Conservation (phyloP, 2,329 filamentous ascomycete species). For the Alternaria ethzedia region DNA sequence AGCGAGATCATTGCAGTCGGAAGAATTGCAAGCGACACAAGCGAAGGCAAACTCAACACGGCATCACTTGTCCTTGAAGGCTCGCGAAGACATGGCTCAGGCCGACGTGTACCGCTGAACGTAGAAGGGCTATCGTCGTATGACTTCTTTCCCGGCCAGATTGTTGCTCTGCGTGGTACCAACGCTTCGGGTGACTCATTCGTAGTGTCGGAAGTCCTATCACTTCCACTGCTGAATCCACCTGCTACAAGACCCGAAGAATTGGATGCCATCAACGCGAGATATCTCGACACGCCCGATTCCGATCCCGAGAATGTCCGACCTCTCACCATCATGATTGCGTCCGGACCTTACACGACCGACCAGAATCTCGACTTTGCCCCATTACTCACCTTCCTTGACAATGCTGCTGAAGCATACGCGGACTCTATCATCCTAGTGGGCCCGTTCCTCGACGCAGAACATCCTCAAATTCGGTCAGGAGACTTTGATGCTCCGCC, state of each 20-base stretch:
- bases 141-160: slow-evolving; percentile 93
- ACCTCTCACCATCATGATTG: slow-evolving; percentile 78
- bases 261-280: slow-evolving; percentile 72
- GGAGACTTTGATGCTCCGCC: slow-evolving; percentile 55
- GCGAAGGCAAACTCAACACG: slow-evolving; percentile 84
- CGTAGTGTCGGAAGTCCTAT: slow-evolving; percentile 76
- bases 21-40: slow-evolving; percentile 84
- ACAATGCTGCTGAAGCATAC: slow-evolving; percentile 73
- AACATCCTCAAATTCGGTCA: slow-evolving; percentile 82
- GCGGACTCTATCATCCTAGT: slow-evolving; percentile 80
- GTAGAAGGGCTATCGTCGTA: slow-evolving; percentile 72
- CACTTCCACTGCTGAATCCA: slow-evolving; percentile 74
- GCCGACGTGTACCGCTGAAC: slow-evolving; percentile 79
- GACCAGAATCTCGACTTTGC: slow-evolving; percentile 93
- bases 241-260: slow-evolving; percentile 72
- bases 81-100: slow-evolving; percentile 81
- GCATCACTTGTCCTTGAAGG: slow-evolving; percentile 88
- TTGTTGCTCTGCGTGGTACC: slow-evolving; percentile 83
- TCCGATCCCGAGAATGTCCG: slow-evolving; percentile 58
- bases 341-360: slow-evolving; percentile 87
- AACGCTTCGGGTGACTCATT: slow-evolving; percentile 89
- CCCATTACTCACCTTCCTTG: slow-evolving; percentile 80
- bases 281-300: slow-evolving; percentile 68
- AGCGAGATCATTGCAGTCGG: slow-evolving; percentile 89
- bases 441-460: slow-evolving; percentile 89